Evolutionary conservation across 495 filamentous ascomycete species (phyloP).

Genomic region (Friedmanniomyces simplex): DNA sequence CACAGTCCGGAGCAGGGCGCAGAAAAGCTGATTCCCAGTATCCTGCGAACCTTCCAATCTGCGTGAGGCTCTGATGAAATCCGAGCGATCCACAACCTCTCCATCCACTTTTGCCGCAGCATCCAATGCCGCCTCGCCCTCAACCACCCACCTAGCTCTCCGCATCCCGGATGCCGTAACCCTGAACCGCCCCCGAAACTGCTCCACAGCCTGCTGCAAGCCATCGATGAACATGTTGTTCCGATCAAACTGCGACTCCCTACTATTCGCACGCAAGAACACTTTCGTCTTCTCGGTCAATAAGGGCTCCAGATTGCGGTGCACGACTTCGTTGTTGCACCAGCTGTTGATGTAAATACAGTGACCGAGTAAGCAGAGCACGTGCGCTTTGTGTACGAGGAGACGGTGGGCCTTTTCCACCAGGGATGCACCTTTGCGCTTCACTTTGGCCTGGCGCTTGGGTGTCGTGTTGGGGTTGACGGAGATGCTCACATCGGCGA

Average conservation of each 20-base stretch:
- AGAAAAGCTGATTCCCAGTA: conserved; percentile 81
- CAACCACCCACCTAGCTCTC: conserved; percentile 61
- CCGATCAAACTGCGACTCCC: conserved; percentile 56
- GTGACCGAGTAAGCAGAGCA: conserved; percentile 72
- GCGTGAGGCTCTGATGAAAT: conserved; percentile 60
- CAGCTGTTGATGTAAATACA: conserved; percentile 66
- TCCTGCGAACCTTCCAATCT: conserved; percentile 69
- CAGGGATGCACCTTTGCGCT: conserved; percentile 53
- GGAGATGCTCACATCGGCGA: conserved; percentile 46
- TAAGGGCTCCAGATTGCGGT: conserved; percentile 47
- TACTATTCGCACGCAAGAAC: conserved; percentile 53
- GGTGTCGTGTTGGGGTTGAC: conserved; percentile 35
- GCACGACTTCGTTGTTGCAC: conserved; percentile 66
- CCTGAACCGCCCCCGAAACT: conserved; percentile 55
- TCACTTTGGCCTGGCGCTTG: conserved; percentile 27
- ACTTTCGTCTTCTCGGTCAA: conserved; percentile 49
- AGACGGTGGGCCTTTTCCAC: conserved; percentile 62
- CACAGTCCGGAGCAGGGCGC: conserved; percentile 64
- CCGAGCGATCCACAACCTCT: conserved; percentile 47
- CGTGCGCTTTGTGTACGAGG: conserved; percentile 74
- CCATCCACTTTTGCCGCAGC: conserved; percentile 37
- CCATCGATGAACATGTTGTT: conserved; percentile 70
- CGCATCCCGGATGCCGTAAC: conserved; percentile 61
- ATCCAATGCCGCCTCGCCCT: conserved; percentile 43
- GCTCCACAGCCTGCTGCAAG: conserved; percentile 54